Base-by-base conservation (phyloP, 441 rosid species). In the Gossypium schwendimanii region DNA sequence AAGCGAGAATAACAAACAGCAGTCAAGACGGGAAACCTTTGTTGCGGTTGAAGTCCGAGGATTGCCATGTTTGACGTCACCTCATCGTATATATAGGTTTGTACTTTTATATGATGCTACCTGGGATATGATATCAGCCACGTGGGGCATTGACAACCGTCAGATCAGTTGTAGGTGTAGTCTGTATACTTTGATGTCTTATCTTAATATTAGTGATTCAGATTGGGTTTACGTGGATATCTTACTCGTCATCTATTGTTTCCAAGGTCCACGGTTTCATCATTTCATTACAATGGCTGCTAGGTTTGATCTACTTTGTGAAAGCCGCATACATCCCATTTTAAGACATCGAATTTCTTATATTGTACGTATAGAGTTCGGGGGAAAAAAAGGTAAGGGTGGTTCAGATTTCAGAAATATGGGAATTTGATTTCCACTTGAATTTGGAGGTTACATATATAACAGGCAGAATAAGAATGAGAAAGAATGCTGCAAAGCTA, bases 1-100 rank as follows among this genome's bases (percentile, higher is more conserved):
- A 65, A 74, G 76, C 58, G 53, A 61, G 70, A 60, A 49, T 71
- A 63, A 78, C 28, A 5, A 20, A 66, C 66, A 62, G 75, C 71
- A 36, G 88, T 23, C 39, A 79, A 55, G 60, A 65, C 65, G 10
- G 83, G 77, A n/a, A 71, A 58, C 33, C 76, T 71, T 23, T 57
- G 84, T 12, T 69, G 83, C 69, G 67, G 74, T 5, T 54, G 72
- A 10, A 71, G 75, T 65, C 81, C 73, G 4, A 73, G 28, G 71
- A 71, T 78, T 14, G 76, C 83, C 81, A 88, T 85, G 49, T 45
- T 73, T 23, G 73, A 71, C 70, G 18, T 64, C 39, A 63, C 0
- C 31, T 3, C 15, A 10, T 53, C 55, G 1, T 36, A 14, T 49
- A 63, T 82, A 64, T 7, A 53, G 15, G 7, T 79, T 33, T 6